Evolutionary conservation across 1,284 basidiomycete species (phyloP).

Genomic region (Puccinia triticina): DNA sequence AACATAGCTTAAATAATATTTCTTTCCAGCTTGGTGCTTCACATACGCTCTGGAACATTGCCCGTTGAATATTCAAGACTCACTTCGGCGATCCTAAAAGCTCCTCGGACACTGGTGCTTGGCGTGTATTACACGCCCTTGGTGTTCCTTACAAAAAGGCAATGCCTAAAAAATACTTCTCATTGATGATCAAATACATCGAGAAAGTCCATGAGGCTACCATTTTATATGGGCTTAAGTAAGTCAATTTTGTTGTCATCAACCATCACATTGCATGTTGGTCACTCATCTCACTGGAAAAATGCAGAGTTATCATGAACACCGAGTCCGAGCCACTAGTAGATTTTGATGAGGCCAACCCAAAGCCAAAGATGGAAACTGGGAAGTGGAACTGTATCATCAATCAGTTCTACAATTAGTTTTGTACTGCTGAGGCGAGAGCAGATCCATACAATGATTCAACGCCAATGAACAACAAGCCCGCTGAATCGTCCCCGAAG

Average conservation of each 20-base stretch:
- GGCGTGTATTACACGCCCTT: neutral
- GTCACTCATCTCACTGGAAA: too few relatives aligned
- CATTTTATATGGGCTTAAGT: neutral
- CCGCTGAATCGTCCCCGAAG: neutral
- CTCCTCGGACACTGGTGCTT: slow-evolving; percentile 1
- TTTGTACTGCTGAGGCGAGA: neutral
- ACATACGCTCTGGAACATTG: too few relatives aligned
- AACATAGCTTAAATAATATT: neutral
- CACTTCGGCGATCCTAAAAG: slow-evolving; percentile 1
- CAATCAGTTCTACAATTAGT: neutral
- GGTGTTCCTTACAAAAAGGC: slow-evolving; percentile 16
- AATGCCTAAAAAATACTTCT: neutral
- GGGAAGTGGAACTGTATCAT: neutral
- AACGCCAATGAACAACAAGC: neutral
- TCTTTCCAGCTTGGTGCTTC: neutral
- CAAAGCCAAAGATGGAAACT: neutral
- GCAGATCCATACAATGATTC: neutral
- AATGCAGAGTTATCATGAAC: neutral
- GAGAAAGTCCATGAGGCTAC: slow-evolving; percentile 1
- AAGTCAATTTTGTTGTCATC: neutral
- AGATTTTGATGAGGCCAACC: neutral
- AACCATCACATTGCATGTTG: neutral
- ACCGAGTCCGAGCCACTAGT: neutral
- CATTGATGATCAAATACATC: neutral
- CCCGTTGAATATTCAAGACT: neutral